Base-by-base conservation (phyloP, 2,329 filamentous ascomycete genomes). In the Piedraia hortae region DNA sequence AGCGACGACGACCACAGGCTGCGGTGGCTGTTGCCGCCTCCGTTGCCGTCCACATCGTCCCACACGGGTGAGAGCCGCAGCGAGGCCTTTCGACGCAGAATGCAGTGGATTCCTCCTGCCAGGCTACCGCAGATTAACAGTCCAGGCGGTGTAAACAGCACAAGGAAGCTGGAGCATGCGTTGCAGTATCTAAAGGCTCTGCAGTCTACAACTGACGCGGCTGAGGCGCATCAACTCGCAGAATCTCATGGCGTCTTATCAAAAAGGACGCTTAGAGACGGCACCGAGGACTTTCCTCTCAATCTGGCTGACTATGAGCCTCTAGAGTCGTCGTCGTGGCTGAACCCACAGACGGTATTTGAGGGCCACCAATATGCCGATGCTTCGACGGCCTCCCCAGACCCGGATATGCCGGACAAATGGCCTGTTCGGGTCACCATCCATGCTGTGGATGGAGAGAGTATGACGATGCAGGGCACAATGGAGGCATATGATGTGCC, bases 401-500 rank as follows among this genome's bases (percentile, higher is more conserved):
- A 17, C 11, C 12, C 12, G n/a, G 12, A 22, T 17, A 12, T 21
- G 4, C 55, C 60, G 24, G 61, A 68, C 31, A 54, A 56, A 19
- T 71, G 65, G 65, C 63, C 63, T 4, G 65, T 71, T 14, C 64
- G 62, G 28, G 63, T 71, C 23, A 64, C 55, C 2, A 56, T 71
- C 17, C 62, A 69, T 33, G 48, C 54, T 10, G 53, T 70, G 20
- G 61, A 71, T 38, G 56, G 54, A 33, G 45, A 50, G 4, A 49
- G 46, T 10, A 65, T 69, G 61, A 61, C 59, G 1, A 41, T 71
- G 10, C 59, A 61, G 11, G 65, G 64, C 3, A 69, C 62, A 5
- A 71, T 71, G 65, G 62, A 68, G 41, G 65, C 65, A 4, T 68
- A 65, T 43, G 64, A 70, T 32, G 63, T 68, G 7, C 63, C 63